Evolutionary conservation across 140 eudicot genomes (phyloP), one percentile per base, ranked within the genome.

Genomic region (Bidens hawaiensis): DNA sequence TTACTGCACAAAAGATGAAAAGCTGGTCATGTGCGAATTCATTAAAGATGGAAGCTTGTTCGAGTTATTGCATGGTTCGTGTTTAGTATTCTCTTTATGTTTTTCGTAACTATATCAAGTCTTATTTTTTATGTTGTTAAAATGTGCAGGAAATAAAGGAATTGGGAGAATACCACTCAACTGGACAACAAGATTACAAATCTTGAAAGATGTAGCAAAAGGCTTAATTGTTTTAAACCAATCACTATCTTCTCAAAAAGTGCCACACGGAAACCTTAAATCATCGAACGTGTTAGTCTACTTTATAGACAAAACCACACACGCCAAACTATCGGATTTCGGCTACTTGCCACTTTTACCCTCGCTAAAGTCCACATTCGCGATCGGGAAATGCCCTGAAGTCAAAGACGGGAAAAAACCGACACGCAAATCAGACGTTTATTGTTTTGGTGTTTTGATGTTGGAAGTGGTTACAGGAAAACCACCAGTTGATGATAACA

Each of bases 191-290:
- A 73, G 96, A 43, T 65, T 88, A 31, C 33, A 71, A 66, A 88
- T 88, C 75, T 71, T 85, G 65, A 78, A 73, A 31, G 96, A 82
- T 49, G 78, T 76, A 40, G 90, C 90, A 55, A 82, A 70, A 67
- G 90, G 79, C n/a, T 57, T 88, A 15, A 70, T 57, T 8, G 80
- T 69, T 63, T 78, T 88, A 22, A 81, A 85, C 56, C 78, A 76
- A 7, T 74, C 76, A 42, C 27, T 81, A 50, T 55, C 82, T 12
- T 80, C 91, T 13, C 89, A 81, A 14, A 82, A 75, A 49, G 80
- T 75, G 28, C 83, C 90, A 48, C 96, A 88, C 16, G 96, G 83
- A 23, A 85, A 88, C 80, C 85, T 88, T 34, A 88, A 82, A 64
- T 88, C 96, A 12, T 72, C 90, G 7, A 88, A 88, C 23, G 69